phyloP scores from a whole-genome alignment of 2,329 filamentous ascomycete species.

The Phialophora macrospora region DNA sequence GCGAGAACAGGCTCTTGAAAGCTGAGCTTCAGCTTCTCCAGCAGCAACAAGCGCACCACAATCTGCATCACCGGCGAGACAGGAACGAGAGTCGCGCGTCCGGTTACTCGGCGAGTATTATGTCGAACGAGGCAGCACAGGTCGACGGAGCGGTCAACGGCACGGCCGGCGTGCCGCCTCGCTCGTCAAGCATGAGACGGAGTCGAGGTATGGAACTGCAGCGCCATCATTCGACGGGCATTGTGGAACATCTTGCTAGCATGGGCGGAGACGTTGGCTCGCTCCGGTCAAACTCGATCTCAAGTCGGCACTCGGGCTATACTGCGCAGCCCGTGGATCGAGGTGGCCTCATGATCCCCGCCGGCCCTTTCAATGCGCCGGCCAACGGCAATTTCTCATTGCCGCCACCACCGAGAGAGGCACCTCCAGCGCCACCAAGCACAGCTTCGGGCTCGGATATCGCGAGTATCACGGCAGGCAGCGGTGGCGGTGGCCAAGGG shows the following conservation, averaged over 20 bases:
- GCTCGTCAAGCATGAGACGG: slow-evolving; percentile 43
- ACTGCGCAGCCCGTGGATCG: slow-evolving; percentile 22
- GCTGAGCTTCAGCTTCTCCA: slow-evolving; percentile 70
- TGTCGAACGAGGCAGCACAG: slow-evolving; percentile 33
- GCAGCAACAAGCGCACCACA: slow-evolving; percentile 41
- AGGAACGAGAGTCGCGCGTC: slow-evolving; percentile 36
- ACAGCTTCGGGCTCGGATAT: slow-evolving; percentile 33
- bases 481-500: slow-evolving; percentile 43
- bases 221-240: slow-evolving; percentile 59
- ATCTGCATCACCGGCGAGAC: slow-evolving; percentile 33
- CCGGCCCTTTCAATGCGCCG: slow-evolving; percentile 35
- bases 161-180: slow-evolving; percentile 38
- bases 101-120: slow-evolving; percentile 29
- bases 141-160: slow-evolving; percentile 29
- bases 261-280: slow-evolving; percentile 39
- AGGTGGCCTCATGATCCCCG: slow-evolving; percentile 36
- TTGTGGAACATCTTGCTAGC: slow-evolving; percentile 50
- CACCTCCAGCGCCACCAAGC: slow-evolving; percentile 35
- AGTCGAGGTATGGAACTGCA: slow-evolving; percentile 31
- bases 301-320: slow-evolving; percentile 32
- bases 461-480: slow-evolving; percentile 29
- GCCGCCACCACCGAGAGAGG: slow-evolving; percentile 34
- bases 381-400: slow-evolving; percentile 37
- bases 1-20: slow-evolving; percentile 65
- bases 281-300: slow-evolving; percentile 36